A percentile compares a stretch with the other conserved stretches of the same genome.
These are phyloP conservation scores for Coprinellus micaceus DNA, from an alignment of 768 basidiomycete genomes.

Conservation along the genomic window DNA sequence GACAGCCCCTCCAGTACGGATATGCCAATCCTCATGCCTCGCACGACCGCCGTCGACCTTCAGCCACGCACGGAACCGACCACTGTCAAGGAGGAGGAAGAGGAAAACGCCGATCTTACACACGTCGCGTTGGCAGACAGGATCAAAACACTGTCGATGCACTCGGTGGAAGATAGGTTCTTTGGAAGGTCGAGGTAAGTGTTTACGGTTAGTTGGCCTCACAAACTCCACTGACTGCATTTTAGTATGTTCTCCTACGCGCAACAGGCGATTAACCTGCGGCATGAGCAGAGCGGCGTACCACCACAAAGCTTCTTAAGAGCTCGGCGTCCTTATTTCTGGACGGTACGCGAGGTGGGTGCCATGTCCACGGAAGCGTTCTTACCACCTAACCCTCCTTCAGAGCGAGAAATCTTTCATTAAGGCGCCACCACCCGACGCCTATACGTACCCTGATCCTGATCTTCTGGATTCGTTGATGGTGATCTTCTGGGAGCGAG, in stretches of 20 bases:
- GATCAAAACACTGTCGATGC: slow-evolving; percentile 26
- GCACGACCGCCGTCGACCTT: slow-evolving; percentile 8
- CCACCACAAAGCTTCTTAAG: background rate
- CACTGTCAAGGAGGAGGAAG: slow-evolving; percentile 20
- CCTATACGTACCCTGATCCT: slow-evolving; percentile 43
- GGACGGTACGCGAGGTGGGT: slow-evolving; percentile 28
- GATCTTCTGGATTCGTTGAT: slow-evolving; percentile 50
- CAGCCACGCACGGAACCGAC: slow-evolving; percentile 6
- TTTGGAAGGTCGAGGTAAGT: slow-evolving; percentile 38
- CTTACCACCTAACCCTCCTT: slow-evolving; percentile 1
- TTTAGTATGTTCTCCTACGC: slow-evolving; percentile 41
- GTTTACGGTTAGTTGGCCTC: background rate
- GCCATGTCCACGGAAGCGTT: background rate
- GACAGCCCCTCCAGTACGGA: slow-evolving; percentile 6
- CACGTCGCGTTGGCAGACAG: slow-evolving; percentile 32
- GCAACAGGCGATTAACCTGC: slow-evolving; percentile 27
- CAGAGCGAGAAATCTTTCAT: slow-evolving; percentile 37
- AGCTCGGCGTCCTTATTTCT: slow-evolving; percentile 23
- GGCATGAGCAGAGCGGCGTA: background rate
- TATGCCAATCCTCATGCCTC: slow-evolving; percentile 16
- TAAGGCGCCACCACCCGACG: slow-evolving; percentile 17
- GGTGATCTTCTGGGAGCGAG: slow-evolving; percentile 52
- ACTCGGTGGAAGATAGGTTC: slow-evolving; percentile 31
- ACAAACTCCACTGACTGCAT: background rate
- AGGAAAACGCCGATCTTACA: slow-evolving; percentile 23